Percentiles rank a stretch among this genome's conserved stretches.
phyloP scores from a whole-genome alignment of 108 stramenopile genomes.

The Nitzschia sp. region DNA sequence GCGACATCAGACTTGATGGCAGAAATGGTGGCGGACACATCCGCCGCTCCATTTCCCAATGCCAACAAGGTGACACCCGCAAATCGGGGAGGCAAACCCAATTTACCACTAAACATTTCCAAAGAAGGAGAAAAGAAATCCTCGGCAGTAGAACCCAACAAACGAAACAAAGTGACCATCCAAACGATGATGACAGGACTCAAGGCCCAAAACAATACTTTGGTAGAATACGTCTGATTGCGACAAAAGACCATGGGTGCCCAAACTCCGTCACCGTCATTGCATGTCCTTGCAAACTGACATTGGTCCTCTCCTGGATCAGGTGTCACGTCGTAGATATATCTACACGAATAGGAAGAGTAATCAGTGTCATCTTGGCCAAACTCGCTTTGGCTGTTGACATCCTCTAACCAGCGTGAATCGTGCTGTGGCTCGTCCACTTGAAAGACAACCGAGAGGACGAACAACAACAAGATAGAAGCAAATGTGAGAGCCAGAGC shows the following conservation, averaged over 20 bases:
- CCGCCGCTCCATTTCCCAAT: conserved; percentile 96
- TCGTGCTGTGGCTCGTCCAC: conserved; percentile 6
- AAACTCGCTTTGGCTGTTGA: conserved; percentile 5
- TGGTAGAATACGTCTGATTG: conserved; percentile 25
- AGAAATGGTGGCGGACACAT: conserved; percentile 89
- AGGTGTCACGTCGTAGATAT: conserved; percentile 37
- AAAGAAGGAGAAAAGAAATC: conserved; percentile 92
- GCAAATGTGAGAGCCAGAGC: conserved; percentile 28
- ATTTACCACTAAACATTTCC: conserved; percentile 81
- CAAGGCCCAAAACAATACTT: conserved; percentile 46
- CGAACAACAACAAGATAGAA: conserved; percentile 20
- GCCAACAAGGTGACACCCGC: conserved; percentile 95
- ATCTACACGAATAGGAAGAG: conserved; percentile 42
- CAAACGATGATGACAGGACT: conserved; percentile 62
- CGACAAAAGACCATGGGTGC: conserved; percentile 71
- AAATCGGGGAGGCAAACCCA: conserved; percentile 91
- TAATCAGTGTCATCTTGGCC: conserved; percentile 23
- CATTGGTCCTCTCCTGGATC: conserved; percentile 56
- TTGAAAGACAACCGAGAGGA: conserved; percentile 34
- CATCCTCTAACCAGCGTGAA: conserved; percentile 13
- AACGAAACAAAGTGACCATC: conserved; percentile 78
- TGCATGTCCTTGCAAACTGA: conserved; percentile 71
- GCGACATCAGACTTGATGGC: conserved; percentile 67
- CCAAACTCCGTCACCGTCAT: conserved; percentile 62
- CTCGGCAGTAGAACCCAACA: conserved; percentile 93